Conservation (phyloP, 441 rosid genomes). For the Jatropha multifida region DNA sequence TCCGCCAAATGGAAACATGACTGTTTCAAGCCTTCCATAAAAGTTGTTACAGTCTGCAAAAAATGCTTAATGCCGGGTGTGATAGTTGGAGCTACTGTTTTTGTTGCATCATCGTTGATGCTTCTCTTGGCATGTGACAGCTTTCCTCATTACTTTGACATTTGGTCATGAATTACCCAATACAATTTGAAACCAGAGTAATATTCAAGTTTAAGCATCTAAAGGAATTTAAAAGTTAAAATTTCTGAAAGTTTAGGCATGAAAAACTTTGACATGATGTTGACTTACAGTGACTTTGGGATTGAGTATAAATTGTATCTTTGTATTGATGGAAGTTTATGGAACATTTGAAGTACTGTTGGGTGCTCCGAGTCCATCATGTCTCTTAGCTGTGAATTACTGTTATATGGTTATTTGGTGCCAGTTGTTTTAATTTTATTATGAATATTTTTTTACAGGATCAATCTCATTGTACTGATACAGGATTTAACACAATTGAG, state of each 20-base stretch:
- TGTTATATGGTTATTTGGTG: neutral
- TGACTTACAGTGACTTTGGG: neutral
- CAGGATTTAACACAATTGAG: constrained; percentile 52
- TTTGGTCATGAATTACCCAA: neutral
- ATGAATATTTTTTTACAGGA: constrained; percentile 43
- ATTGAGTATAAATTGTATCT: neutral
- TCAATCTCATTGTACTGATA: constrained; percentile 60
- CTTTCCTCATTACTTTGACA: neutral
- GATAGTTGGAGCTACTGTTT: neutral
- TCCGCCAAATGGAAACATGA: neutral
- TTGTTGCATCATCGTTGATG: neutral
- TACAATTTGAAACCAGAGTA: neutral
- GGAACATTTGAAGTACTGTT: neutral
- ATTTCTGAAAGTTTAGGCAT: neutral
- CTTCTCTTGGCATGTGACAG: neutral
- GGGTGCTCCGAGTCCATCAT: neutral
- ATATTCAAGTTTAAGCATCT: neutral
- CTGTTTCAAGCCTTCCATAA: neutral
- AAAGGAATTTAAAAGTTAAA: neutral
- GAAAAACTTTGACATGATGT: neutral
- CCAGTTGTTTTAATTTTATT: neutral
- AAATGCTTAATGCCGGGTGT: neutral
- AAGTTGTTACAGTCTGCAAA: neutral
- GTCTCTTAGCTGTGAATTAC: neutral
- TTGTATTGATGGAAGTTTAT: neutral